These are phyloP conservation scores for Leccinellum albellum DNA, from an alignment of 768 basidiomycete species.

Conservation along the genomic window DNA sequence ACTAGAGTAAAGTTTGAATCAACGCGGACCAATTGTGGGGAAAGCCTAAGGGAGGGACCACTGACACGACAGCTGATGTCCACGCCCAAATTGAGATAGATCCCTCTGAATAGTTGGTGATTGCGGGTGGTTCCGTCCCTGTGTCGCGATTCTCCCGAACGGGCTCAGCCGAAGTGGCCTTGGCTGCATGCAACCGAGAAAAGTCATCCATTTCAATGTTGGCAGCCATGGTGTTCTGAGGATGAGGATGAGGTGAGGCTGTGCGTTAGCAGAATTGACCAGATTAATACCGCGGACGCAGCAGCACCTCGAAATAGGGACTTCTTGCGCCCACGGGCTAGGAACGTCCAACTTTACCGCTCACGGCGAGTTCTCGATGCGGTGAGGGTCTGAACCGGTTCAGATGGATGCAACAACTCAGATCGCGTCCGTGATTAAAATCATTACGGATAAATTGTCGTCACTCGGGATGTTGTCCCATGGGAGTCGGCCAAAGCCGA, in stretches of 20 bases:
- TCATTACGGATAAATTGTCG: background rate
- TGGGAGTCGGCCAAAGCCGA: background rate
- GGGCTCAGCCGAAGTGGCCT: conserved; percentile 10
- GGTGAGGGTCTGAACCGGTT: background rate
- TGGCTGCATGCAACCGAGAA: conserved; percentile 9
- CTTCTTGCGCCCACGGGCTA: background rate
- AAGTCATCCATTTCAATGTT: conserved; percentile 41
- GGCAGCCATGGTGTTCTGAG: conserved; percentile 25
- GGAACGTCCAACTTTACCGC: background rate
- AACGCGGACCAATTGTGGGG: background rate
- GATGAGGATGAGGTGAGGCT: background rate
- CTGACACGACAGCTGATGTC: conserved; percentile 31
- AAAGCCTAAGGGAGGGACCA: background rate
- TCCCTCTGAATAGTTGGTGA: conserved; percentile 12
- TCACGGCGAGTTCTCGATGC: background rate
- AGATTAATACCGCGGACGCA: background rate
- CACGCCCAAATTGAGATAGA: conserved; percentile 39
- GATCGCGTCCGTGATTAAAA: background rate
- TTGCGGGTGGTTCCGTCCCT: background rate
- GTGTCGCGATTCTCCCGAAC: background rate
- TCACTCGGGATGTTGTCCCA: background rate
- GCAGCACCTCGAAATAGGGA: background rate
- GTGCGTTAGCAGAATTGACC: background rate
- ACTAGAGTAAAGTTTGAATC: conserved; percentile 20
- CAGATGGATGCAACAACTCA: background rate